Conservation (phyloP, 1,139 yeast genomes). For the Lodderomyces orthopsilosis region DNA sequence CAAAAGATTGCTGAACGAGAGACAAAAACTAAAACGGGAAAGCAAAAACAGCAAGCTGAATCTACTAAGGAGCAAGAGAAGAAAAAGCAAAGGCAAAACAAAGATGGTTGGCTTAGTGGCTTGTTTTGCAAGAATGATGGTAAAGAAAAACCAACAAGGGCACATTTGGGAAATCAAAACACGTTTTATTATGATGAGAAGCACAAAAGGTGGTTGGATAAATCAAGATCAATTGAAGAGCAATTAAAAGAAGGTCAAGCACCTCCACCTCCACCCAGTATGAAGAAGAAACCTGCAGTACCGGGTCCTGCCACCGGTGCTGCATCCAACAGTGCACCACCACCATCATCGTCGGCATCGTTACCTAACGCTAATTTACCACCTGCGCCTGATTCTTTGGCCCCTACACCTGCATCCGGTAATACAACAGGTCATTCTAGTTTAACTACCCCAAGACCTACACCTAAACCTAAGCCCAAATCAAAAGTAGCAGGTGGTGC, state of each 20-base stretch:
- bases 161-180: conserved; percentile 81
- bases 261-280: conserved; percentile 71
- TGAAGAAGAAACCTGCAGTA: conserved; percentile 21
- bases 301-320: conserved; percentile 8
- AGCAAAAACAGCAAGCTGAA: conserved; percentile 7
- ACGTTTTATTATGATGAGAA: conserved; percentile 79
- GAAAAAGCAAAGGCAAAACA: conserved; percentile 5
- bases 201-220: conserved; percentile 83
- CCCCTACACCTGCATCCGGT: conserved; percentile 9
- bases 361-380: conserved; percentile 9
- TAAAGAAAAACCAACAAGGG: conserved; percentile 72
- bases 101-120: conserved; percentile 45
- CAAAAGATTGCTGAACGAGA: conserved; percentile 15
- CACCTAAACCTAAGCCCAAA: conserved; percentile 5
- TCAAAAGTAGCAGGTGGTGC: conserved; percentile 11
- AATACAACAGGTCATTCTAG: conserved; percentile 8
- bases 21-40: conserved; percentile 16
- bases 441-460: conserved; percentile 6
- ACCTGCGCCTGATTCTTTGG: conserved; percentile 12
- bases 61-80: conserved; percentile 7
- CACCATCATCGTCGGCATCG: conserved; percentile 3
- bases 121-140: conserved; percentile 51
- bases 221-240: conserved; percentile 67
- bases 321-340: conserved; percentile 13
- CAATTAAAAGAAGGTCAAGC: conserved; percentile 59